A percentile compares a stretch with the other conserved stretches of the same genome.
Conservation (phyloP, 78 protist species). For the Cavenderia fasciculata region DNA sequence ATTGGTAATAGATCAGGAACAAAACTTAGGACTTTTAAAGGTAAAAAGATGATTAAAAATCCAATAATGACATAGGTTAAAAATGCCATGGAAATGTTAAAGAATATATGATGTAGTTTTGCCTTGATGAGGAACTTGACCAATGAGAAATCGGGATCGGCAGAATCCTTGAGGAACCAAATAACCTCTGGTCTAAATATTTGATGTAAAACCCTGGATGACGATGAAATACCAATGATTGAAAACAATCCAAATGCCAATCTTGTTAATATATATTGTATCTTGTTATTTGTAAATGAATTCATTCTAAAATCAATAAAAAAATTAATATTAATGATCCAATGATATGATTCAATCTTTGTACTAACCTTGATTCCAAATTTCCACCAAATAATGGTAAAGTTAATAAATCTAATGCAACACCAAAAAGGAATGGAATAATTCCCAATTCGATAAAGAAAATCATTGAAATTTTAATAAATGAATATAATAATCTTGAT, state of each 20-base stretch:
- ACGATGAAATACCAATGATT: not conserved
- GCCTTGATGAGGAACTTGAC: constrained; percentile 32
- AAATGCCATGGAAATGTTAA: not conserved
- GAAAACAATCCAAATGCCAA: constrained; percentile 56
- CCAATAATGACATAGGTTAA: not conserved
- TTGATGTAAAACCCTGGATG: not conserved
- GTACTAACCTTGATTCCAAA: not conserved
- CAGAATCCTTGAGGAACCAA: constrained; percentile 20
- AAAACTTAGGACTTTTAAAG: constrained; percentile 15
- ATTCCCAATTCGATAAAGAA: constrained; percentile 8
- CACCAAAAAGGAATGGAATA: constrained; percentile 36
- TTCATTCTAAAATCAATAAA: not conserved
- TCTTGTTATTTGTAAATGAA: not conserved
- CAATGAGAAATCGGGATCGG: constrained; percentile 22
- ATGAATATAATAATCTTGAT: constrained; percentile 33
- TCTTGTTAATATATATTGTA: constrained; percentile 30
- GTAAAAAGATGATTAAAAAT: constrained; percentile 33
- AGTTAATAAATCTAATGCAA: constrained; percentile 27
- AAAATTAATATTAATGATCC: not conserved
- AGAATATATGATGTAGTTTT: not conserved
- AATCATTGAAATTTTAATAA: constrained; percentile 23
- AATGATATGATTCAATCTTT: not conserved
- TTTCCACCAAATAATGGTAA: constrained; percentile 38
- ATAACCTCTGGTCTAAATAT: constrained; percentile 39
- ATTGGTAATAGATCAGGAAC: constrained; percentile 54